phyloP scores from a whole-genome alignment of 2,329 filamentous ascomycete genomes.

The Pseudogymnoascus sp. region DNA sequence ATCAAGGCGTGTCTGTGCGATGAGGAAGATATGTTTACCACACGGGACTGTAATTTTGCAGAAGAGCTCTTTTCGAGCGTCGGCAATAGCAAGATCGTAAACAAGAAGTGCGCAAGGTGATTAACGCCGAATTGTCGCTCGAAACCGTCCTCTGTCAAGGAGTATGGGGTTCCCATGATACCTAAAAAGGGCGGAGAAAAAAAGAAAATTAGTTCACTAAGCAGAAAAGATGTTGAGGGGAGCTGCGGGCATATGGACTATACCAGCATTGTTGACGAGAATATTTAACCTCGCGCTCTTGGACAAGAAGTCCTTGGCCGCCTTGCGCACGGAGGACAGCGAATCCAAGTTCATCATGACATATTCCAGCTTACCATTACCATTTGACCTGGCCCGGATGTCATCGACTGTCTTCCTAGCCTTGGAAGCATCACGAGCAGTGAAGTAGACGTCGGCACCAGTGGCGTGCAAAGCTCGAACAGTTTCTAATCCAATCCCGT shows the following conservation, averaged over 20 bases:
- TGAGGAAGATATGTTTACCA: constrained; percentile 38
- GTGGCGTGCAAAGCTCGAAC: constrained; percentile 29
- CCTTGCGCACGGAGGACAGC: constrained; percentile 27
- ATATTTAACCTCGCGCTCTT: constrained; percentile 27
- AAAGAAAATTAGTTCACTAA: too few relatives aligned
- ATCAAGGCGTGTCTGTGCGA: constrained; percentile 37
- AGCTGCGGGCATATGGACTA: too few relatives aligned
- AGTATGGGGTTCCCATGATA: constrained; percentile 16
- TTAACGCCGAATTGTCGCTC: constrained; percentile 46
- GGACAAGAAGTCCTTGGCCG: constrained; percentile 23
- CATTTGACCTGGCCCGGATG: too few relatives aligned
- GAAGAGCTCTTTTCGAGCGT: constrained; percentile 34
- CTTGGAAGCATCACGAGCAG: constrained; percentile 29
- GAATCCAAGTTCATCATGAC: constrained; percentile 29
- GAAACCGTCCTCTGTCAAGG: constrained; percentile 37
- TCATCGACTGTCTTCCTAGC: constrained; percentile 27
- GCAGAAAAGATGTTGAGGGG: too few relatives aligned
- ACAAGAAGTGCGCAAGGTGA: constrained; percentile 45
- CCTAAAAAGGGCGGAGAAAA: too few relatives aligned
- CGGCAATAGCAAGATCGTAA: constrained; percentile 42
- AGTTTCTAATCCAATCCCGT: constrained; percentile 32
- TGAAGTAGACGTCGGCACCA: constrained; percentile 30
- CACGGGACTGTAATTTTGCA: constrained; percentile 35
- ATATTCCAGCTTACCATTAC: constrained; percentile 23
- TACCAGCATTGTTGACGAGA: constrained; percentile 22